Conservation (phyloP, 441 rosid species). For the Syzygium malaccense region DNA sequence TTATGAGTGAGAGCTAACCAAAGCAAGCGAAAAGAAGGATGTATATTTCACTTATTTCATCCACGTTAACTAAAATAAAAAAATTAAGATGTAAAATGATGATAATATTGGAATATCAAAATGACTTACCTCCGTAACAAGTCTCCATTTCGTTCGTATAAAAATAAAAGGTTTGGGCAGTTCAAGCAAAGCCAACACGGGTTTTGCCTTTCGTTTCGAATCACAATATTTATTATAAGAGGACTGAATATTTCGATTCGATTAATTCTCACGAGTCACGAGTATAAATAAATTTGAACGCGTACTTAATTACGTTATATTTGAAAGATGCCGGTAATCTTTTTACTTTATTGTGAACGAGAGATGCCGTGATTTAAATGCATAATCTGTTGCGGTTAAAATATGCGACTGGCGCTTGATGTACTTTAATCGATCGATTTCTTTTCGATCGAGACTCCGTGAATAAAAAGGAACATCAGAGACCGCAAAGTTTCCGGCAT, state of each 20-base stretch:
- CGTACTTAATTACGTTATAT: neutral
- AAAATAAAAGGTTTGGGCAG: neutral
- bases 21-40: neutral
- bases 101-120: neutral
- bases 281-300: neutral
- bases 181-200: neutral
- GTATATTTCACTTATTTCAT: neutral
- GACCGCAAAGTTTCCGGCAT: neutral
- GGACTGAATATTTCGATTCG: neutral
- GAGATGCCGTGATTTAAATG: neutral
- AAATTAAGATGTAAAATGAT: neutral
- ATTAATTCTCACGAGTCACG: neutral
- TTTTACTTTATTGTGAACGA: neutral
- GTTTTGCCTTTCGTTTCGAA: neutral
- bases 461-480: neutral
- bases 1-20: neutral
- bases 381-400: neutral
- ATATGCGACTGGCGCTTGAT: neutral
- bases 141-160: neutral
- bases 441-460: neutral
- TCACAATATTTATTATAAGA: neutral
- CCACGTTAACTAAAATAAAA: neutral
- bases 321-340: neutral
- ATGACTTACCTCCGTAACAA: rapidly evolving
- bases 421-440: neutral